Evolutionary conservation across 495 filamentous ascomycete species (phyloP), one percentile per base, ranked within the genome.

Genomic region (Aspergillus taichungensis): DNA sequence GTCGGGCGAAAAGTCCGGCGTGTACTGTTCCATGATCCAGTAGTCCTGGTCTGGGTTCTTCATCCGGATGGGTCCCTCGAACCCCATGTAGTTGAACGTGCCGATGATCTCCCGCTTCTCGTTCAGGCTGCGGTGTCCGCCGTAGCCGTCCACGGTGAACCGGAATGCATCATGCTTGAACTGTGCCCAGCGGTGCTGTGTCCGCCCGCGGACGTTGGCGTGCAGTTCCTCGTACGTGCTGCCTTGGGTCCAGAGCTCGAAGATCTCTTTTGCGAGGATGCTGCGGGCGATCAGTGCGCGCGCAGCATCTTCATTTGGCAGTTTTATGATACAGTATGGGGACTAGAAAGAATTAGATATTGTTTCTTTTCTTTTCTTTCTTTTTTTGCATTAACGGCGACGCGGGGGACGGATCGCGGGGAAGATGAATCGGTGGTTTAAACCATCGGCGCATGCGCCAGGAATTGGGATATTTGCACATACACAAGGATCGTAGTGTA

Each of bases 161-260:
- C 84, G 83, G 65, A 96, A 96, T 13, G 86, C 79, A 39, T 60
- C 65, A 0, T 71, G 49, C 34, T 67, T 52, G 66, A 85, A 94
- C 4, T 63, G 51, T 0, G 61, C 40, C 90, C 89, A 95, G 42
- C 77, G 64, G 34, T 75, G 64, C n/a, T 72, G 32, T 0, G 83
- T 83, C 42, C 69, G 67, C 18, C 50, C 56, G 42, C 66, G 69
- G 39, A 95, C 68, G 48, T 78, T 69, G 43, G 62, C 64, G 61
- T 95, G 87, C 8, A 96, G 71, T 34, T 74, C 71, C 13, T 76
- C 67, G 54, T 92, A 87, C 41, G 67, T 78, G 18, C 64, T 51
- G 30, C 85, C 89, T 35, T 69, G 64, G 28, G 85, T 90, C 92
- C 92, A 97, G 50, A 95, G 77, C 59, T 94, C 89, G 64, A 86